Evolutionary conservation across 345 rosid species (phyloP).

Genomic region (Raphanus raphanistrum): DNA sequence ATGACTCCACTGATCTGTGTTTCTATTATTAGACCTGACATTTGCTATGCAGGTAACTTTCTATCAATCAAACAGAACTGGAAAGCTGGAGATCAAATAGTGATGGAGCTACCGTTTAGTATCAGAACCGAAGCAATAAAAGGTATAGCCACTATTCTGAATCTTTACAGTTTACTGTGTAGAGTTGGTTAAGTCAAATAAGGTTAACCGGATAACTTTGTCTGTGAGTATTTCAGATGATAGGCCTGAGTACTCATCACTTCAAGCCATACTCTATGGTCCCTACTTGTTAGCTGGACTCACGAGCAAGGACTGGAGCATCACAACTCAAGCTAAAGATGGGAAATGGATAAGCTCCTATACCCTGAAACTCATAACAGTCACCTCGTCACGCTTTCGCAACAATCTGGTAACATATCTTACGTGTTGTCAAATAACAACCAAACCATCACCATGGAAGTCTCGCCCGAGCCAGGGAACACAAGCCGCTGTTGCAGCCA

Average conservation of each 20-base stretch:
- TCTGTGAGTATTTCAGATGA: slow-evolving; percentile 53
- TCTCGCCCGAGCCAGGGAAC: slow-evolving; percentile 58
- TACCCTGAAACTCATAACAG: slow-evolving; percentile 58
- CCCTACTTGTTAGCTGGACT: slow-evolving; percentile 80
- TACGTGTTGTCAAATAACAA: slow-evolving; percentile 63
- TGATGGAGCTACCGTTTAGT: slow-evolving; percentile 57
- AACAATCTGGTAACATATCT: slow-evolving; percentile 45
- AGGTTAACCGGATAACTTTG: background rate
- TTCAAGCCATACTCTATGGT: slow-evolving; percentile 87
- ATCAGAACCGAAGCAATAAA: slow-evolving; percentile 67
- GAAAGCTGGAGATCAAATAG: slow-evolving; percentile 57
- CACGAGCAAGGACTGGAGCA: slow-evolving; percentile 68
- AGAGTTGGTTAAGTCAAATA: background rate
- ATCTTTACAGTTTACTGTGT: background rate
- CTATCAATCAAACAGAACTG: slow-evolving; percentile 54
- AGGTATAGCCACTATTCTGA: slow-evolving; percentile 46
- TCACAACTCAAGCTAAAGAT: slow-evolving; percentile 45
- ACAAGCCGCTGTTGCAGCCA: slow-evolving; percentile 55
- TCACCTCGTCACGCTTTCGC: slow-evolving; percentile 63
- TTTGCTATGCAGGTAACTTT: slow-evolving; percentile 54
- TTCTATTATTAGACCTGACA: background rate
- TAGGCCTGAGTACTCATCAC: slow-evolving; percentile 60
- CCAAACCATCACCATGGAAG: slow-evolving; percentile 64
- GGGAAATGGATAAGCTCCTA: slow-evolving; percentile 65
- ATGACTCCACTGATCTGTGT: too few species aligned